A percentile compares a stretch with the other conserved stretches of the same genome.
Evolutionary conservation across 192 early-diverging fungal species (phyloP).

Genomic region (Gorgonomyces haynaldii): DNA sequence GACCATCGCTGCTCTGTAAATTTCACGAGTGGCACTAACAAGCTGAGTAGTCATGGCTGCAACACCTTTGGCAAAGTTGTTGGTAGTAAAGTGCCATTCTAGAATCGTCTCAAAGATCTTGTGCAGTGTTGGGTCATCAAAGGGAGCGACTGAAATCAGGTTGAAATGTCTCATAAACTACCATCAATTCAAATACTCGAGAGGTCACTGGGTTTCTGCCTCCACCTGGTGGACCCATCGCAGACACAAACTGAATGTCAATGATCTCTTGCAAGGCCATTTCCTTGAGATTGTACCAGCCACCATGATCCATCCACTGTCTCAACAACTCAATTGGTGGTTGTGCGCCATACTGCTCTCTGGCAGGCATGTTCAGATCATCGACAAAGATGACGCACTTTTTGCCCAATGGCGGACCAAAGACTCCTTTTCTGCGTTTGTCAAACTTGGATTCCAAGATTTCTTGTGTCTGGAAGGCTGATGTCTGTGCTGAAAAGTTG

Average conservation of each 20-base stretch:
- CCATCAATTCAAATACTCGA: slow-evolving; percentile 15
- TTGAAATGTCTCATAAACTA: slow-evolving; percentile 49
- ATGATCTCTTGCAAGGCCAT: slow-evolving; percentile 39
- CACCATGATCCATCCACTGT: slow-evolving; percentile 55
- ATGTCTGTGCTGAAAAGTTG: slow-evolving; percentile 49
- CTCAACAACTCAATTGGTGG: slow-evolving; percentile 49
- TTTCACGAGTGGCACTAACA: slow-evolving; percentile 35
- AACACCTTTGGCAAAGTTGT: slow-evolving; percentile 29
- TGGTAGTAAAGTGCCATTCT: slow-evolving; percentile 43
- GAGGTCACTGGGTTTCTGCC: slow-evolving; percentile 44
- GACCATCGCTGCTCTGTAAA: slow-evolving; percentile 40
- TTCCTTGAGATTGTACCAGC: slow-evolving; percentile 47
- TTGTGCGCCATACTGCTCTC: slow-evolving; percentile 47
- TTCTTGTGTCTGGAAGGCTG: slow-evolving; percentile 48
- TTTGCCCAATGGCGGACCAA: slow-evolving; percentile 47
- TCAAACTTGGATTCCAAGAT: slow-evolving; percentile 53
- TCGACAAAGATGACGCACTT: slow-evolving; percentile 44
- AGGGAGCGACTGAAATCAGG: slow-evolving; percentile 39
- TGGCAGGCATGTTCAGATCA: slow-evolving; percentile 52
- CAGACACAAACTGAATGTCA: slow-evolving; percentile 48
- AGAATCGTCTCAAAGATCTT: slow-evolving; percentile 43
- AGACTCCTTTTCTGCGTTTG: slow-evolving; percentile 45
- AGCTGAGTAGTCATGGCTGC: slow-evolving; percentile 22
- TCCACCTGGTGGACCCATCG: slow-evolving; percentile 52
- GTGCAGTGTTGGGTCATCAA: slow-evolving; percentile 39